Evolutionary conservation across 2,329 filamentous ascomycete genomes (phyloP).

Genomic region (Alternaria ethzedia): DNA sequence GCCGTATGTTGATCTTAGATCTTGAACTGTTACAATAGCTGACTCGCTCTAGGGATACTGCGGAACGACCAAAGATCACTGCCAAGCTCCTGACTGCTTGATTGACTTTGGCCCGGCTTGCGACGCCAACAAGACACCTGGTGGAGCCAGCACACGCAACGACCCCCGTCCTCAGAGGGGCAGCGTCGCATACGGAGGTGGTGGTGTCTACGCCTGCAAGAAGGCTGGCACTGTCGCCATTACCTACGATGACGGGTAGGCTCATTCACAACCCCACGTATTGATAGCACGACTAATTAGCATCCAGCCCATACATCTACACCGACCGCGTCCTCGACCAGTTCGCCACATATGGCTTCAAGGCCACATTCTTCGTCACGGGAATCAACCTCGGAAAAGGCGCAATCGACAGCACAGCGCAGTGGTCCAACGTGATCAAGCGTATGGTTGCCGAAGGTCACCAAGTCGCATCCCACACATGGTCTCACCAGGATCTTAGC

Average conservation of each 20-base stretch:
- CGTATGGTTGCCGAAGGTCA: conserved; percentile 63
- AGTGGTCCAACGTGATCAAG: conserved; percentile 60
- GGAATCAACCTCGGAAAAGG: conserved; percentile 65
- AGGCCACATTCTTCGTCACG: conserved; percentile 72
- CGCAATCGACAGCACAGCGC: conserved; percentile 57
- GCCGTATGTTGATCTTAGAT: conserved; percentile 27
- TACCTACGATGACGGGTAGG: conserved; percentile 68
- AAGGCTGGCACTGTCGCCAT: conserved; percentile 66
- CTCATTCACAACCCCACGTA: neutral
- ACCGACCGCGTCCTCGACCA: conserved; percentile 67
- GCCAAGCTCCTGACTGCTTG: conserved; percentile 66
- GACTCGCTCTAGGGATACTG: conserved; percentile 55
- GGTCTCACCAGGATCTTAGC: conserved; percentile 60
- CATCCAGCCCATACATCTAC: conserved; percentile 60
- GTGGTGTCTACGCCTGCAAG: conserved; percentile 61
- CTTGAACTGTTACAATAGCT: neutral
- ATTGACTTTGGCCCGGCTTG: conserved; percentile 66
- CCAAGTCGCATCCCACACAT: conserved; percentile 66
- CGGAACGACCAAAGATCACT: conserved; percentile 61
- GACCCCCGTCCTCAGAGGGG: conserved; percentile 63
- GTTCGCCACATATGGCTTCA: conserved; percentile 62
- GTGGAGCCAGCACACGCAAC: conserved; percentile 61
- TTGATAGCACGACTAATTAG: neutral
- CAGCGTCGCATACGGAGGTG: conserved; percentile 61
- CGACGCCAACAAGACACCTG: conserved; percentile 63